Evolutionary conservation across 2,329 filamentous ascomycete species (phyloP), one percentile per base, ranked within the genome.

Genomic region (Colletotrichum godetiae): DNA sequence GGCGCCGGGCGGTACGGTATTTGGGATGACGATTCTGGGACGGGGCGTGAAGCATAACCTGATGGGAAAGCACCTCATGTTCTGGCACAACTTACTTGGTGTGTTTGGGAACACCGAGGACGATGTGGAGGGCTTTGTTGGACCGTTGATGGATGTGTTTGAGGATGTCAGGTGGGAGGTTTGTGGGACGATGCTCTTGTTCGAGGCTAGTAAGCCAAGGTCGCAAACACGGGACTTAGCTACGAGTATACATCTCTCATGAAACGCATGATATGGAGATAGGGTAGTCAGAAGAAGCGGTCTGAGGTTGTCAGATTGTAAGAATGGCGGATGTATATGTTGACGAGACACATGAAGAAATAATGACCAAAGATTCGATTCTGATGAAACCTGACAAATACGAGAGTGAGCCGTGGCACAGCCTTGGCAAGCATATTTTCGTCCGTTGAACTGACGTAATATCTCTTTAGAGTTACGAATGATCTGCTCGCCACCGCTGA

Each of bases 11-110:
- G 77, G 78, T 1, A 75, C 75, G 8, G 57, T 82, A 5, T 75
- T 78, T n/a, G 79, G 79, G 5, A 63, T 75, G 10, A 80, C 78
- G 2, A 76, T 80, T 12, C 37, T 80, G 5, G 75, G 75, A 0
- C 60, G 52, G 11, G 66, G 60, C 4, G 70, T 73, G 4, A 60
- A 52, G 8, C 60, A 65, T 8, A 70, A 73, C 10, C 13, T 55
- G 0, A 59, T 64, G 60, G 66, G 66, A 3, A 69, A 52, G 35
- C 57, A 55, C 2, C 49, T 73, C 0, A 65, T 73, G 59, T 73
- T 63, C 27, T 70, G 59, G 66, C 59, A 73, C 53, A 73, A 73
- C 12, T 7, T 60, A 8, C 27, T 62, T 31, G 60, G 70, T 1
- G 22, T 70, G 11, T 70, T 73, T 22, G 70, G 59, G 15, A 69